Conservation (phyloP, 163 green algal genomes). For the Scenedesmus sp. region DNA sequence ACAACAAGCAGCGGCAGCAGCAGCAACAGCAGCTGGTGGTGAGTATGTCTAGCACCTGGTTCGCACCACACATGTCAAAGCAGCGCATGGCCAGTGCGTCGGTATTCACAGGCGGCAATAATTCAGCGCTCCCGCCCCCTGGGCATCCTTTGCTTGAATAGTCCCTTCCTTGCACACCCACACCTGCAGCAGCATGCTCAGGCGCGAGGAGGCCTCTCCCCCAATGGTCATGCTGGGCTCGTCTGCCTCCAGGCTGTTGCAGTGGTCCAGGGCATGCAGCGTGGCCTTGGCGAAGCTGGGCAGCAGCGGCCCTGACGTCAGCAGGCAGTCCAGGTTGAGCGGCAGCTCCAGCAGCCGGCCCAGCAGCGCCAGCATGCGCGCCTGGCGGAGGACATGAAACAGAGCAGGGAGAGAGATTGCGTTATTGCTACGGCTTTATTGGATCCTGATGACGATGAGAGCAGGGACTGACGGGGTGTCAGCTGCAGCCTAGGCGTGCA, state of each 20-base stretch:
- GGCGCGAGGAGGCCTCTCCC: slow-evolving; percentile 11
- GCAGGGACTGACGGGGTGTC: not conserved
- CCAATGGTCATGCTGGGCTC: slow-evolving; percentile 10
- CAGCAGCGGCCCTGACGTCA: slow-evolving; percentile 21
- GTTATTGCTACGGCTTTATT: too few species aligned
- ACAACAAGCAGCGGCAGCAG: not conserved
- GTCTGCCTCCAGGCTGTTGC: slow-evolving; percentile 51
- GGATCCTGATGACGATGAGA: too few species aligned
- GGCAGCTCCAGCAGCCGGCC: slow-evolving; percentile 46
- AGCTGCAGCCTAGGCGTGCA: not conserved
- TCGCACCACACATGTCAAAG: too few species aligned
- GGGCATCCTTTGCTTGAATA: not conserved
- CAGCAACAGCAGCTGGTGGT: not conserved
- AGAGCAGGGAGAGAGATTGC: not conserved
- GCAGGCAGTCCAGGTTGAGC: slow-evolving; percentile 38
- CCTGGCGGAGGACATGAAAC: not conserved
- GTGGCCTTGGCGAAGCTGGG: slow-evolving; percentile 28
- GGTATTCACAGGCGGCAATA: too few species aligned
- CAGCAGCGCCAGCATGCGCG: slow-evolving; percentile 32
- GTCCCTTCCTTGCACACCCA: not conserved
- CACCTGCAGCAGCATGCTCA: slow-evolving; percentile 55
- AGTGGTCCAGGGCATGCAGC: slow-evolving; percentile 49
- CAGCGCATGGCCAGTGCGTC: too few species aligned
- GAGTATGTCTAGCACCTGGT: too few species aligned
- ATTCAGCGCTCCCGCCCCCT: not conserved